phyloP scores from a whole-genome alignment of 371 early-diverging fungal species.

The Nematocida homosporus region DNA sequence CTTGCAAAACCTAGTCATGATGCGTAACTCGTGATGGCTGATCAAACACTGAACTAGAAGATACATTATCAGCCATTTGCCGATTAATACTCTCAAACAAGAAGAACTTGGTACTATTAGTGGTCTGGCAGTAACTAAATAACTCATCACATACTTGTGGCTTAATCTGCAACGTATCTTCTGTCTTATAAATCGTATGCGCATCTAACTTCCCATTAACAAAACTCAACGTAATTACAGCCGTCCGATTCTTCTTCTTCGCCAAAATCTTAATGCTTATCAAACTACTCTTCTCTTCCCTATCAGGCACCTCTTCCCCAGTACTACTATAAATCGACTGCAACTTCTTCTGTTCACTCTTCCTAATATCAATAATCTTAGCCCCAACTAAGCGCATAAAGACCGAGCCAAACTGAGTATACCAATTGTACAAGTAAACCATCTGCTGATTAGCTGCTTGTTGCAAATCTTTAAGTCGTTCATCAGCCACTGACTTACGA shows the following conservation, averaged over 20 bases:
- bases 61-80: neutral
- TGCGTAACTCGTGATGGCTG: no score
- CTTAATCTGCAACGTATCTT: neutral
- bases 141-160: slow-evolving; percentile 12
- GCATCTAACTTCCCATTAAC: slow-evolving; percentile 18
- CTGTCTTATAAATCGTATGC: slow-evolving; percentile 19
- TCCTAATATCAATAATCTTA: slow-evolving; percentile 38
- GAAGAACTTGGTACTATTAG: slow-evolving; percentile 49
- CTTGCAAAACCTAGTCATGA: no score
- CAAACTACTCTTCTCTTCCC: slow-evolving; percentile 17
- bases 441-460: slow-evolving; percentile 42
- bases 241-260: slow-evolving; percentile 9
- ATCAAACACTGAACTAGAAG: no score
- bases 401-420: slow-evolving; percentile 37
- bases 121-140: slow-evolving; percentile 43
- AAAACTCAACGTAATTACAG: slow-evolving; percentile 26
- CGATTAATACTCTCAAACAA: slow-evolving; percentile 22
- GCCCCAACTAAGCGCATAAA: slow-evolving; percentile 21
- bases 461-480: slow-evolving; percentile 7
- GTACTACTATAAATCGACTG: slow-evolving; percentile 24
- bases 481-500: neutral
- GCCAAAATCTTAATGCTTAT: slow-evolving; percentile 36
- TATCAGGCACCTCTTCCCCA: neutral
- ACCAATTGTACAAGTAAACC: slow-evolving; percentile 50
- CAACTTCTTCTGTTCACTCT: slow-evolving; percentile 19